Base-by-base conservation (phyloP, 1,284 basidiomycete genomes). In the Pseudozyma sp. region DNA sequence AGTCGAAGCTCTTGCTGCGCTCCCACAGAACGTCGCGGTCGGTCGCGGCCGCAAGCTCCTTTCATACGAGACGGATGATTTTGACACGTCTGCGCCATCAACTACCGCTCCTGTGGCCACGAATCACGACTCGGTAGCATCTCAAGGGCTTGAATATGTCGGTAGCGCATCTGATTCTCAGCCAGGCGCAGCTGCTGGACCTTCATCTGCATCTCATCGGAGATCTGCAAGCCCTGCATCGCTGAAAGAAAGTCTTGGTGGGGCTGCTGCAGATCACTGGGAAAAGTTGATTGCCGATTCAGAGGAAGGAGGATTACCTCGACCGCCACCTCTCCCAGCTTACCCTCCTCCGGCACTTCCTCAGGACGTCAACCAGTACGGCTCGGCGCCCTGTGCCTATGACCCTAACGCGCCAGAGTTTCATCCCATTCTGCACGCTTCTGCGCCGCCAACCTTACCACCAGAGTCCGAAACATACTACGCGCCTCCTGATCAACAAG, bases 351-450 rank as follows among this genome's bases (percentile, higher is more conserved):
- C 67, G 30, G 17, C 47, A 8, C 44, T 63, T 3, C 60, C 60
- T 7, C 51, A 39, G 13, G 33, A 4, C 13, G n/a, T 56, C n/a
- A 58, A 49, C 14, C 50, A 43, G 9, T 30, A 54, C 30, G 16
- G 16, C n/a, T 17, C 55, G 13, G 5, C 33, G 31, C 44, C 44
- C 14, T 55, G 52, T 17, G 56, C 55, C 10, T 69, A 69, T 33
- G 60, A 64, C 40, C 67, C 67, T 5, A 51, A 39, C 39, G 60
- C 54, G 30, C 60, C 67, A 48, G 60, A 63, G 49, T 54, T 69
- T 30, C 53, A 47, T 35, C 60, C 59, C 7, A 45, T 29, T 49
- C n/a, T 47, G 19, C 42, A 40, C 14, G 7, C 48, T 17, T 30
- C 34, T 51, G 60, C 61, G 24, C 56, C 43, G 31, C 30, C 55